Conservation (phyloP, 768 basidiomycete species). For the Xerocomellus chrysenteron region DNA sequence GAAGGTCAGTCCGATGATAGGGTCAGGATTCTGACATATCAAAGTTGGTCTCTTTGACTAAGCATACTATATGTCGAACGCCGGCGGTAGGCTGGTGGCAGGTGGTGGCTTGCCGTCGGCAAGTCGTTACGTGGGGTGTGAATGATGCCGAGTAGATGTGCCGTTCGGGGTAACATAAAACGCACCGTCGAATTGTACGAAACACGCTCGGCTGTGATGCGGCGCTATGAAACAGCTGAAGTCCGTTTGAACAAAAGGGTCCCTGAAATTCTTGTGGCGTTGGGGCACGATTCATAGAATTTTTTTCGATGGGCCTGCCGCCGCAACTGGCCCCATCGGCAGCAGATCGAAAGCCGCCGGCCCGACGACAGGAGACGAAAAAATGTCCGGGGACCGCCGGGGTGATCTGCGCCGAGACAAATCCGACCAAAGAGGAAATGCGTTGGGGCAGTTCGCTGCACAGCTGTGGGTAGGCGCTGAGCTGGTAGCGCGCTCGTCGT, state of each 20-base stretch:
- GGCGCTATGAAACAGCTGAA: not conserved
- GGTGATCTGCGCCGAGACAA: constrained; percentile 29
- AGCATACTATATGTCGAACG: constrained; percentile 11
- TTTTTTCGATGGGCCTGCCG: not conserved
- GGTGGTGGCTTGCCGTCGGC: constrained; percentile 26
- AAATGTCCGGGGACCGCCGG: constrained; percentile 29
- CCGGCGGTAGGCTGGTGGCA: constrained; percentile 20
- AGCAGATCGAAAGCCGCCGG: constrained; percentile 35
- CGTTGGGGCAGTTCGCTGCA: not conserved
- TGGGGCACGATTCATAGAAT: not conserved
- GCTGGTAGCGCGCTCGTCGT: constrained; percentile 10
- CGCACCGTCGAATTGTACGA: not conserved
- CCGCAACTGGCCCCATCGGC: constrained; percentile 18
- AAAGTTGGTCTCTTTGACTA: constrained; percentile 86
- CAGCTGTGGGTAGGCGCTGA: constrained; percentile 2
- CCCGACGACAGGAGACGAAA: constrained; percentile 25
- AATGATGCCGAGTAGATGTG: constrained; percentile 21
- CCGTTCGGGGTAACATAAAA: not conserved
- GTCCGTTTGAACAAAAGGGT: not conserved
- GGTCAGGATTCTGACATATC: not conserved
- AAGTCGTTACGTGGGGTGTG: constrained; percentile 12
- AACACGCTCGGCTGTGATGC: not conserved
- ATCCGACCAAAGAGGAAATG: constrained; percentile 16
- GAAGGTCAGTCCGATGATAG: constrained; percentile 51
- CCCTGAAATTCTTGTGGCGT: not conserved